Evolutionary conservation across 176 grass and related monocot genomes (phyloP).

Genomic region (Microstegium vimineum): DNA sequence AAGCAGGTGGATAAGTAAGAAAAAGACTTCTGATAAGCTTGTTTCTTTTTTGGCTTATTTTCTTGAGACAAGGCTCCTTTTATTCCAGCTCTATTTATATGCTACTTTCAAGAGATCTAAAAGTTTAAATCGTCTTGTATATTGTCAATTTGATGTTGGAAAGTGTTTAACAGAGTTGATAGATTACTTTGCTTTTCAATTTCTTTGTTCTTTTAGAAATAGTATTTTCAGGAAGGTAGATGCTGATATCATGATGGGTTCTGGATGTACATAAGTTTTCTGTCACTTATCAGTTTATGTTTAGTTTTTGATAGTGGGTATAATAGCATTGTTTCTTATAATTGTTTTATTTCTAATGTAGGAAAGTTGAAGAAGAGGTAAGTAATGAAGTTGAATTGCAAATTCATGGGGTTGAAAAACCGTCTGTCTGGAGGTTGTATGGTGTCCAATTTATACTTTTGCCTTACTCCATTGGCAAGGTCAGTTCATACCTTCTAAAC

Average conservation of each 20-base stretch:
- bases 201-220: neutral
- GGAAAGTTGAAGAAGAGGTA: slow-evolving; percentile 69
- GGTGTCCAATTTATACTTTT: slow-evolving; percentile 84
- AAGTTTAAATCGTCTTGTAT: neutral
- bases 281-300: slow-evolving; percentile 4
- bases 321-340: slow-evolving; percentile 6
- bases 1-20: slow-evolving; percentile 88
- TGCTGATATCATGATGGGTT: neutral
- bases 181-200: neutral
- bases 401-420: slow-evolving; percentile 86
- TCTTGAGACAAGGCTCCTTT: slow-evolving; percentile 6
- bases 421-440: slow-evolving; percentile 75
- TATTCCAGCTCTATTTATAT: neutral
- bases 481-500: slow-evolving; percentile 17
- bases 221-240: neutral
- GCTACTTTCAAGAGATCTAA: slow-evolving; percentile 2
- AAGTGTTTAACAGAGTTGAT: slow-evolving; percentile 9
- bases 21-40: neutral
- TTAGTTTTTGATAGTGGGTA: neutral
- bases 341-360: slow-evolving; percentile 28
- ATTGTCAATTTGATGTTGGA: slow-evolving; percentile 5
- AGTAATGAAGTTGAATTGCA: slow-evolving; percentile 83
- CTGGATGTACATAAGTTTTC: neutral
- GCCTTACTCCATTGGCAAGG: slow-evolving; percentile 86
- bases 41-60: neutral